A percentile compares a stretch with the other conserved stretches of the same genome.
Evolutionary conservation across 2,329 filamentous ascomycete genomes (phyloP).

Genomic region (Albophoma yamanashiensis): DNA sequence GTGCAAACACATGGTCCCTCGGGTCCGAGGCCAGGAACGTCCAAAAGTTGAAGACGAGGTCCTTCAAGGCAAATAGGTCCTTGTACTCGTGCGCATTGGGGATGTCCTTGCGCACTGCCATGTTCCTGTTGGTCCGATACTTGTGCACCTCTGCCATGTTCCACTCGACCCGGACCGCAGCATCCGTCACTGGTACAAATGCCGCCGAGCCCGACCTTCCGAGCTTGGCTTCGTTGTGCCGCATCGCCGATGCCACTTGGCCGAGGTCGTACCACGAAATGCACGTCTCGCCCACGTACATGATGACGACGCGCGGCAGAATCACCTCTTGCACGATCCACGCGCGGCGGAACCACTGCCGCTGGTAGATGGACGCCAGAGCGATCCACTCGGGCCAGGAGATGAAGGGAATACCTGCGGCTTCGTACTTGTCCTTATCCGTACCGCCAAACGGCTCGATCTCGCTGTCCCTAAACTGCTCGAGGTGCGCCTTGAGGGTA

Average conservation of each 20-base stretch:
- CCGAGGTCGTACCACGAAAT: constrained; percentile 10
- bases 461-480: constrained; percentile 7
- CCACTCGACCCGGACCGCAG: constrained; percentile 12
- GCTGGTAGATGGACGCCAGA: constrained; percentile 12
- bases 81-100: constrained; percentile 2
- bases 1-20: constrained; percentile 14
- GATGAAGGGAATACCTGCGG: constrained; percentile 8
- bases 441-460: constrained; percentile 11
- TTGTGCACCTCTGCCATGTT: constrained; percentile 15
- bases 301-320: constrained; percentile 10
- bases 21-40: constrained; percentile 13
- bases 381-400: constrained; percentile 8
- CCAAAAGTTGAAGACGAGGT: constrained; percentile 11
- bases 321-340: constrained; percentile 18
- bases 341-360: constrained; percentile 17
- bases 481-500: constrained; percentile 4
- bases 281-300: constrained; percentile 11
- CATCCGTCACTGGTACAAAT: constrained; percentile 8
- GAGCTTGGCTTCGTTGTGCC: constrained; percentile 7
- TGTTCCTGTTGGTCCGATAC: constrained; percentile 7
- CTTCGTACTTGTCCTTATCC: constrained; percentile 9
- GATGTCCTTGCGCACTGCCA: not conserved
- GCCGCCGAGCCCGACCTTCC: constrained; percentile 5
- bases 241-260: constrained; percentile 8
- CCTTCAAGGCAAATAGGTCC: constrained; percentile 6